phyloP scores from a whole-genome alignment of 2,329 filamentous ascomycete species.

The Cadophora malorum region DNA sequence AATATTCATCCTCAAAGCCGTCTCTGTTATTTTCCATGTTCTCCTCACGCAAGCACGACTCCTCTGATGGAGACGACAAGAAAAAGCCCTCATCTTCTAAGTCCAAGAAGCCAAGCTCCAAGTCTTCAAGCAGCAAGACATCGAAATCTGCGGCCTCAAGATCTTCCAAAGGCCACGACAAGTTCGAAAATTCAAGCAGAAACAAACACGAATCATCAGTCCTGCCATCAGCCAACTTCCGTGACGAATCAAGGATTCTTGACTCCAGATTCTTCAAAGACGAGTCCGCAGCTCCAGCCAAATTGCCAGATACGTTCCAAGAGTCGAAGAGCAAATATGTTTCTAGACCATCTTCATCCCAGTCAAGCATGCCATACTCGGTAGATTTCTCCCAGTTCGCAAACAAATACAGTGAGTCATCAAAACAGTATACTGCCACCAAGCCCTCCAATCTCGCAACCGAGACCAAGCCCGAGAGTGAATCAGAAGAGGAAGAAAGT shows the following conservation, averaged over 20 bases:
- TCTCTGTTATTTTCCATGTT: slow-evolving; percentile 2
- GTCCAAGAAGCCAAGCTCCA: neutral
- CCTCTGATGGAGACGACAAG: neutral
- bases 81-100: neutral
- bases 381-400: neutral
- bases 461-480: neutral
- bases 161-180: neutral
- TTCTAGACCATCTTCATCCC: neutral
- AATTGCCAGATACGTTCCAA: neutral
- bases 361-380: neutral
- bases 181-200: neutral
- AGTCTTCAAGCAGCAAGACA: neutral
- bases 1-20: neutral
- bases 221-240: neutral
- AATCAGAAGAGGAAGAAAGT: neutral
- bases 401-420: neutral
- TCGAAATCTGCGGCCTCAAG: neutral
- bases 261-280: neutral
- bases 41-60: neutral
- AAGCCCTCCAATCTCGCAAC: slow-evolving; percentile 6
- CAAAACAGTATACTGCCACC: neutral
- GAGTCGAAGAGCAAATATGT: neutral
- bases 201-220: neutral
- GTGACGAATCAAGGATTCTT: neutral
- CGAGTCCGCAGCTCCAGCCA: neutral